Evolutionary conservation across 2,329 filamentous ascomycete species (phyloP).

Genomic region (Aspergillus tamarii): DNA sequence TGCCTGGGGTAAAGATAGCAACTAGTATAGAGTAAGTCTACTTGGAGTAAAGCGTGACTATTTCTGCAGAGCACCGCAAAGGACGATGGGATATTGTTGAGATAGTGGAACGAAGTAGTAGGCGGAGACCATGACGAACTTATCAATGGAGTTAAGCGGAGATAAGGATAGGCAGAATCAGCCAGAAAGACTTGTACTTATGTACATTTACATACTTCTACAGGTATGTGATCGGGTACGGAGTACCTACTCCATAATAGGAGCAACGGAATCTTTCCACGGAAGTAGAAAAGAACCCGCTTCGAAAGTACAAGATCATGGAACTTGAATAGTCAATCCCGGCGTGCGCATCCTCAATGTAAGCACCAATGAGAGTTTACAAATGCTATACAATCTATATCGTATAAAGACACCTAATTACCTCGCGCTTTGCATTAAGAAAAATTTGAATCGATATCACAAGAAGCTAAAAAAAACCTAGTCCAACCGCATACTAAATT

Average conservation of each 20-base stretch:
- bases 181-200: not conserved
- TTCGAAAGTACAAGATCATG: not conserved
- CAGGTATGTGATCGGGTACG: too few relatives aligned
- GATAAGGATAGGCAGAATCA: slow-evolving; percentile 24
- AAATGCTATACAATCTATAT: not conserved
- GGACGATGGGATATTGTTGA: slow-evolving; percentile 8
- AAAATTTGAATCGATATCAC: not conserved
- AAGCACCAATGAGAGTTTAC: not conserved
- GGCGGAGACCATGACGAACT: slow-evolving; percentile 21
- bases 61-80: slow-evolving; percentile 21
- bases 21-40: not conserved
- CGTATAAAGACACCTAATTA: not conserved
- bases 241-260: not conserved
- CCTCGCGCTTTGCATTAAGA: not conserved
- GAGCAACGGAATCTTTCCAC: not conserved
- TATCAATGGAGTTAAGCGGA: slow-evolving; percentile 30
- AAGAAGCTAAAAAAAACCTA: not conserved
- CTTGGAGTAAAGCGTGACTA: not conserved
- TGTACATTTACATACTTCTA: not conserved
- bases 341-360: not conserved
- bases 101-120: not conserved
- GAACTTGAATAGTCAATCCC: not conserved
- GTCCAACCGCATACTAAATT: not conserved
- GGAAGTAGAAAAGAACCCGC: not conserved
- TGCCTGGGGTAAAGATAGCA: slow-evolving; percentile 12